A percentile compares a stretch with the other conserved stretches of the same genome.
Evolutionary conservation across 2,329 filamentous ascomycete species (phyloP).

Genomic region (Myriosclerotinia curreyana): DNA sequence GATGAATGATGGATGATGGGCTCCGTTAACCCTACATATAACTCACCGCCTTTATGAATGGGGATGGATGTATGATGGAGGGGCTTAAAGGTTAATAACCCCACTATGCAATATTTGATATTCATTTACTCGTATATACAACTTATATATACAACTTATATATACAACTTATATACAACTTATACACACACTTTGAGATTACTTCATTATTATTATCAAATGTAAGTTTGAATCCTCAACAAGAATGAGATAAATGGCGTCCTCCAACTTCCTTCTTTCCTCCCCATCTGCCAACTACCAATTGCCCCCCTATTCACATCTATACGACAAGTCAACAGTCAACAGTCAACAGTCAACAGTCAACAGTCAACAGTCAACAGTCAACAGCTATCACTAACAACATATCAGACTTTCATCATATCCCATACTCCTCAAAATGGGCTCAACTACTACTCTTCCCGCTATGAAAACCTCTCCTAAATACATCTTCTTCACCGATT

Average conservation of each 20-base stretch:
- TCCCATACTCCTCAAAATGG: slow-evolving; percentile 23
- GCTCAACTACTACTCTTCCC: slow-evolving; percentile 46
- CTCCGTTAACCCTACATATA: too few relatives aligned
- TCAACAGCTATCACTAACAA: slow-evolving; percentile 1
- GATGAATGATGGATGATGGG: background rate
- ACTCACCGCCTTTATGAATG: background rate
- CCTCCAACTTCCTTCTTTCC: background rate
- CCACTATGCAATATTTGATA: too few relatives aligned
- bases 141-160: too few relatives aligned
- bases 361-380: background rate
- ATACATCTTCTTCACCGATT: slow-evolving; percentile 98
- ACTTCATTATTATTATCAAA: too few relatives aligned
- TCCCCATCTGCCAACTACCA: background rate
- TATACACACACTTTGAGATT: too few relatives aligned
- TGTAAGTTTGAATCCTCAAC: background rate
- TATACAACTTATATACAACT: too few relatives aligned
- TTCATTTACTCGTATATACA: too few relatives aligned
- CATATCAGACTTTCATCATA: background rate
- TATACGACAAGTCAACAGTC: background rate
- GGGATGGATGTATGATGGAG: too few relatives aligned
- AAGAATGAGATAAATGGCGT: too few relatives aligned
- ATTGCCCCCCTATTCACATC: background rate
- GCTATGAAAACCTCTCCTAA: slow-evolving; percentile 69
- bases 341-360: background rate
- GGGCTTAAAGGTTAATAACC: too few relatives aligned